Base-by-base conservation (phyloP, 2,329 filamentous ascomycete genomes). In the Fusarium sp. region DNA sequence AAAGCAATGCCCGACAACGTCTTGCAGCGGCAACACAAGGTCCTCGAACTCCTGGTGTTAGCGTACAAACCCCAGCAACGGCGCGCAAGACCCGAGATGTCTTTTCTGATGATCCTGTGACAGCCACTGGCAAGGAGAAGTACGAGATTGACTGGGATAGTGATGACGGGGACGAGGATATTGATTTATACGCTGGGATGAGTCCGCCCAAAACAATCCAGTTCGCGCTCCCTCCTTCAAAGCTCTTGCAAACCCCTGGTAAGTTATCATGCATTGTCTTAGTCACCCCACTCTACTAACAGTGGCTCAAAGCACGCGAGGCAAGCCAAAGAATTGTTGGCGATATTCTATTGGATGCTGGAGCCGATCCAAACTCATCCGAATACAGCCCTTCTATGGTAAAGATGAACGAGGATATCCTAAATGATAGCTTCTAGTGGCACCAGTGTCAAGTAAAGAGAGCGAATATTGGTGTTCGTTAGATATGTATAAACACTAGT, bases 161-260 rank as follows among this genome's bases (percentile, higher is more conserved):
- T 72, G 90, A 94, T 63, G 89, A 88, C 56, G 90, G 91, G 27
- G 87, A 88, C 11, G 87, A 90, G 47, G 87, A 87, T 37, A 84
- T 84, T 23, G 87, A 84, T 40, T 75, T 87, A 8, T 90, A 91
- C 59, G 86, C 86, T 9, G 92, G 90, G 8, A 90, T 94, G 79
- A 97, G 93, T 74, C 96, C 96, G 27, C 96, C 96, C 1, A 98
- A 98, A 83, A 96, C 93, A 13, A 94, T 96, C 62, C 91, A 94
- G 74, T 96, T 96, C 77, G 90, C 91, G 42, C 80, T 96, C 46
- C 91, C 91, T 49, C 90, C 91, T 52, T 91, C 89, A 39, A 90
- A 91, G 75, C 80, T 96, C 21, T 78, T 95, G 76, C 92, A 94
- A 77, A 96, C 93, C 47, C 93, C 92, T 65, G 90, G 90, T 91